phyloP scores from a whole-genome alignment of 768 basidiomycete genomes.

The Xerocomellus chrysenteron region DNA sequence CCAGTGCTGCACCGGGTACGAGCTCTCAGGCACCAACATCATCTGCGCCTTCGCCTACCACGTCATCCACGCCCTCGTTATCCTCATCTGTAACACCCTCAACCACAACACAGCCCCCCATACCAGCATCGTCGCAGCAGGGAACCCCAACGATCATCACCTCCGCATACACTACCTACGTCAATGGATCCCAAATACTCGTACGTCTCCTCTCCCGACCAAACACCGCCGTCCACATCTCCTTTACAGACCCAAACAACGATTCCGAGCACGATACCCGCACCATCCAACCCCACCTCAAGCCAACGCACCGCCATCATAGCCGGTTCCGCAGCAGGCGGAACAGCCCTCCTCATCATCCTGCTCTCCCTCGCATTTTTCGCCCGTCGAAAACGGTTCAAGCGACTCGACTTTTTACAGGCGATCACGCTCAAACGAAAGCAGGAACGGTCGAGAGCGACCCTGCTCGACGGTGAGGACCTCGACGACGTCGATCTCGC shows the following conservation, averaged over 20 bases:
- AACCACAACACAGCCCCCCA: not conserved
- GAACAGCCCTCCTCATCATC: constrained; percentile 36
- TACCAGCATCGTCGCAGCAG: constrained; percentile 6
- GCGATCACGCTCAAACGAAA: constrained; percentile 26
- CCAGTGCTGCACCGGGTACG: not conserved
- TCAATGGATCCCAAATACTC: constrained; percentile 12
- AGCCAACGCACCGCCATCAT: constrained; percentile 40
- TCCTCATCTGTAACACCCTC: constrained; percentile 1
- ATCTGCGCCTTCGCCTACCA: not conserved
- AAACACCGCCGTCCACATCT: not conserved
- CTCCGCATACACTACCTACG: constrained; percentile 16
- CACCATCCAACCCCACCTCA: not conserved
- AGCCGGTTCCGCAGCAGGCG: constrained; percentile 41
- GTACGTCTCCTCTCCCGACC: constrained; percentile 11
- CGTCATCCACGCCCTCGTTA: not conserved
- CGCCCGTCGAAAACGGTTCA: constrained; percentile 38
- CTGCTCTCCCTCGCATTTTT: constrained; percentile 38
- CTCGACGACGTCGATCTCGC: constrained; percentile 12
- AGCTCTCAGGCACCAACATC: constrained; percentile 1
- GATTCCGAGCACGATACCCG: constrained; percentile 21
- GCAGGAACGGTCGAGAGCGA: constrained; percentile 19
- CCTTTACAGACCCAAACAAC: constrained; percentile 12
- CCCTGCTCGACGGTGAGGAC: constrained; percentile 28
- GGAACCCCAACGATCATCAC: constrained; percentile 18
- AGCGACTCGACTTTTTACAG: constrained; percentile 31